phyloP scores from a whole-genome alignment of 257 asterid species.

The Buddleja alternifolia region DNA sequence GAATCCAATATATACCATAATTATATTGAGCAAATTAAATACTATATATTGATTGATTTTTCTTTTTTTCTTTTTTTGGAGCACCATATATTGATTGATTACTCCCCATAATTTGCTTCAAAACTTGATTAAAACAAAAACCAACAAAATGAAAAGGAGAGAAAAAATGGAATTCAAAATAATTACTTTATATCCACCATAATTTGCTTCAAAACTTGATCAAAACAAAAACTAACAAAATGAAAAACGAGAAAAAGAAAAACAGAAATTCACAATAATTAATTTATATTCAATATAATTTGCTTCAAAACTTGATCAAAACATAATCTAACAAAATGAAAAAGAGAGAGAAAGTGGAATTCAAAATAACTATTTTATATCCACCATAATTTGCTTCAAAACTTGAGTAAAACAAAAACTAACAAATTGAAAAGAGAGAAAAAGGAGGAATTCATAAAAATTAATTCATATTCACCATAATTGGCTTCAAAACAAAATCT shows the following conservation, averaged over 20 bases:
- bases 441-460: background rate
- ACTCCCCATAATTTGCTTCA: conserved; percentile 10
- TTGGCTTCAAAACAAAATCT: background rate
- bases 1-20: conserved; percentile 32
- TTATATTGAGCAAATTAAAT: too few relatives aligned
- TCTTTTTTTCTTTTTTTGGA: too few relatives aligned
- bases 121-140: background rate
- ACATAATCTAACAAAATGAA: background rate
- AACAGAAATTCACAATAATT: too few relatives aligned
- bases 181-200: too few relatives aligned
- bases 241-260: background rate
- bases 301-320: too few relatives aligned
- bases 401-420: background rate
- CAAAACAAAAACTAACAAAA: background rate
- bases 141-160: background rate
- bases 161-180: background rate
- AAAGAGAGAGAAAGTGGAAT: background rate
- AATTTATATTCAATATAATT: too few relatives aligned
- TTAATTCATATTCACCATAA: conserved; percentile 4
- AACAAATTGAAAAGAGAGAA: too few relatives aligned
- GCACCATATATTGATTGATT: conserved; percentile 16
- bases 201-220: too few relatives aligned
- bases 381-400: too few relatives aligned
- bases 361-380: too few relatives aligned
- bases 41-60: too few relatives aligned